Percentiles rank a stretch among this genome's conserved stretches.
Conservation (phyloP, 2,329 filamentous ascomycete genomes). For the Dryadomyces quercus-mongolicae region DNA sequence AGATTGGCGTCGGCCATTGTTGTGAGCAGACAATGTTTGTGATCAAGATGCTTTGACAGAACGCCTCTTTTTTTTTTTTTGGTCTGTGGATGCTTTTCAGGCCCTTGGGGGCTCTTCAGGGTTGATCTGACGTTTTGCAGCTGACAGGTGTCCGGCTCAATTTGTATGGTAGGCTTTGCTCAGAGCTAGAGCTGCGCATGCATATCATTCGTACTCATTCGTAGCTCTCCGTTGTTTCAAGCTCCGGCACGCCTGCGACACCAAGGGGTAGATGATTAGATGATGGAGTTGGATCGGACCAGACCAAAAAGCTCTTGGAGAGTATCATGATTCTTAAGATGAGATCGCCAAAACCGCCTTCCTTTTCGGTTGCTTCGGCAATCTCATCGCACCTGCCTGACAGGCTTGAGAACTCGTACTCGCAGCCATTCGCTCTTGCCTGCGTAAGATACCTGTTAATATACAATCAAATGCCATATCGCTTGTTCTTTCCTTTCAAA, state of each 20-base stretch:
- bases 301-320: too few species aligned
- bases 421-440: neutral
- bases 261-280: neutral
- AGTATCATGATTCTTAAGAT: neutral
- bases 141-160: too few species aligned
- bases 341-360: neutral
- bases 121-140: neutral
- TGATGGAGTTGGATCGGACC: neutral
- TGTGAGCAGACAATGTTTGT: neutral
- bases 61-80: neutral
- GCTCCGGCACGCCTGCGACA: neutral
- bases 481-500: neutral
- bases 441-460: too few species aligned
- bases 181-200: neutral
- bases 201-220: neutral
- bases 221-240: neutral
- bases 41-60: too few species aligned
- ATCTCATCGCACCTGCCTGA: neutral
- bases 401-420: too few species aligned
- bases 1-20: slow-evolving; percentile 12
- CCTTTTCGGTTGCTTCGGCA: neutral
- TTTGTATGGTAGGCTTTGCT: too few species aligned
- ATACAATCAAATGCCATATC: neutral
- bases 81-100: neutral
- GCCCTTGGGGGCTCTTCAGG: neutral